phyloP scores from a whole-genome alignment of 2,329 filamentous ascomycete species.

The Akanthomyces uredinophilus region DNA sequence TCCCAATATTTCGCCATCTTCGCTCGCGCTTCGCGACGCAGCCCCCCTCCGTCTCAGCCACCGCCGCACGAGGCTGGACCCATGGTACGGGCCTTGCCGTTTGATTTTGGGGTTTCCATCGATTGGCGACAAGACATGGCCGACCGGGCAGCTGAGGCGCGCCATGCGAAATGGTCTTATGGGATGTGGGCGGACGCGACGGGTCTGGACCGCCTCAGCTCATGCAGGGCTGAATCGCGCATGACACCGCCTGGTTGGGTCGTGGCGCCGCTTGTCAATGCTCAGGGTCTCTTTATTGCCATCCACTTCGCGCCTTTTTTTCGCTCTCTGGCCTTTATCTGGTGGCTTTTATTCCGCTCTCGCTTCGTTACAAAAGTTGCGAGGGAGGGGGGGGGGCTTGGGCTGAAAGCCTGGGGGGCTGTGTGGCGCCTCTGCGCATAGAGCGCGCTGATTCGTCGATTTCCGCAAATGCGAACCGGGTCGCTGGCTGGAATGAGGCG shows the following conservation, averaged over 20 bases:
- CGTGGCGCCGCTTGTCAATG: background rate
- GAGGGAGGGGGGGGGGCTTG: no score
- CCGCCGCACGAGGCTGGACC: background rate
- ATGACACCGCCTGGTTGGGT: constrained; percentile 1
- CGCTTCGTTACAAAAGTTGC: no score
- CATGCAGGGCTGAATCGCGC: constrained; percentile 7
- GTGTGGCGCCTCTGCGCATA: no score
- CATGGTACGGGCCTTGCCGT: background rate
- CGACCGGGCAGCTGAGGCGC: background rate
- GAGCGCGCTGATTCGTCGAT: no score
- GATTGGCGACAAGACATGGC: no score
- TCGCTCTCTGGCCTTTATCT: no score
- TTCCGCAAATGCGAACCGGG: no score
- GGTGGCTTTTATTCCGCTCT: no score
- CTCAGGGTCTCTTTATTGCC: background rate
- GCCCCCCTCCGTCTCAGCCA: background rate
- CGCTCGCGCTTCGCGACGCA: background rate
- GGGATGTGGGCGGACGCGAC: background rate
- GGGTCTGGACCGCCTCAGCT: background rate
- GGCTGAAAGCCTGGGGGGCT: no score
- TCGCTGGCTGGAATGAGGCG: no score
- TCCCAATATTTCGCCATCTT: background rate
- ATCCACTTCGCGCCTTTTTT: no score
- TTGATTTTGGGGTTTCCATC: background rate
- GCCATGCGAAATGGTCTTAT: background rate